These are phyloP conservation scores for Calonectria hawksworthii DNA, from an alignment of 2,329 filamentous ascomycete genomes.

Conservation along the genomic window DNA sequence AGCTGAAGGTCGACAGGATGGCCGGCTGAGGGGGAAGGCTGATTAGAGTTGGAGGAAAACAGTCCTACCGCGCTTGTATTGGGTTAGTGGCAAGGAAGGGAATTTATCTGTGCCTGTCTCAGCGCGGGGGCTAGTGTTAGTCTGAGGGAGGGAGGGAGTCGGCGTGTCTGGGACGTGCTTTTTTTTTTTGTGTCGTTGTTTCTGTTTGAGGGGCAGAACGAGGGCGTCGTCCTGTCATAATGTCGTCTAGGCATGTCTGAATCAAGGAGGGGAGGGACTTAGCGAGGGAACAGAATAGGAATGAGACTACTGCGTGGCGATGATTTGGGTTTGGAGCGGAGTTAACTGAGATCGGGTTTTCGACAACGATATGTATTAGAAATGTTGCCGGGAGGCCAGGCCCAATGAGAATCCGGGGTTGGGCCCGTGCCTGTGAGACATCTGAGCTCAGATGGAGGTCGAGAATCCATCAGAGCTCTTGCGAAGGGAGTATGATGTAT, in stretches of 20 bases:
- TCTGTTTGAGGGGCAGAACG: background rate
- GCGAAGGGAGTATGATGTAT: background rate
- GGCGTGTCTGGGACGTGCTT: background rate
- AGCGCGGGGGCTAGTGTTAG: background rate
- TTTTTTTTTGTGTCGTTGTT: background rate
- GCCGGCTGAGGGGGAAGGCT: background rate
- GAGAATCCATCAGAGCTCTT: background rate
- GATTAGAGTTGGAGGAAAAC: background rate
- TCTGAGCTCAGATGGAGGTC: background rate
- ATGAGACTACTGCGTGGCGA: background rate
- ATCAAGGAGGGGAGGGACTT: background rate
- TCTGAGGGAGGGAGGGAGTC: background rate
- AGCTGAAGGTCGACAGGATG: background rate
- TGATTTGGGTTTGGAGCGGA: background rate
- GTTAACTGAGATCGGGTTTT: background rate
- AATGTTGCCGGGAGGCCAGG: background rate
- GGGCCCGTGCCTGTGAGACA: background rate
- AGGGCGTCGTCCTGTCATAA: background rate
- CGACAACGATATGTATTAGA: background rate
- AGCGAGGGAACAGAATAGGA: background rate
- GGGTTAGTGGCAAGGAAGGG: background rate
- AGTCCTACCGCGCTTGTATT: background rate
- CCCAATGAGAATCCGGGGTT: background rate
- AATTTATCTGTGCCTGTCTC: conserved; percentile 4
- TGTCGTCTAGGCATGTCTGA: no score